A percentile compares a stretch with the other conserved stretches of the same genome.
These are phyloP conservation scores for Sanguinoderma infundibulare DNA, from an alignment of 1,284 basidiomycete species.

Conservation along the genomic window DNA sequence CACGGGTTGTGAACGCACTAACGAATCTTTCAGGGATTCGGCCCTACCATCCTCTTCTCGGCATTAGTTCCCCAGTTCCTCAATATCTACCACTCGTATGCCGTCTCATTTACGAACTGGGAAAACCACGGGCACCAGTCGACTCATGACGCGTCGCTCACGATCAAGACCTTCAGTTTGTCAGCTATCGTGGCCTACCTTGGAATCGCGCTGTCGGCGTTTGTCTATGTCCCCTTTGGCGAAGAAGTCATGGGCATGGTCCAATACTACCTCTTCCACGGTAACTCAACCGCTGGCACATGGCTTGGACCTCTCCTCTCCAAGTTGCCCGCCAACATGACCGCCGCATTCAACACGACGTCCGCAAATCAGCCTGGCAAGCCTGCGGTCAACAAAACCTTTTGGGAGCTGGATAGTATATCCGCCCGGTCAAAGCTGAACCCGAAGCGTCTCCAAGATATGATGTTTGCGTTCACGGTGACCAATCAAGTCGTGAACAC, in stretches of 20 bases:
- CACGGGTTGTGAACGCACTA: constrained; percentile 1
- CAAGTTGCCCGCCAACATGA: constrained; percentile 23
- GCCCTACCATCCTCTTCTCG: constrained; percentile 87
- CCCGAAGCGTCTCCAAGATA: constrained; percentile 78
- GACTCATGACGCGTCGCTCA: constrained; percentile 79
- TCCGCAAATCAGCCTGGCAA: constrained; percentile 5
- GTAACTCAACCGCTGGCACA: constrained; percentile 17
- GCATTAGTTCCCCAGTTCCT: constrained; percentile 85
- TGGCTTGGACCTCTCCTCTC: constrained; percentile 30
- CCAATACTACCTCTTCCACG: constrained; percentile 44
- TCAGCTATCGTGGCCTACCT: constrained; percentile 91
- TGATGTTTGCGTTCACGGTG: constrained; percentile 95
- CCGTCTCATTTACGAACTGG: constrained; percentile 80
- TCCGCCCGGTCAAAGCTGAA: constrained; percentile 63
- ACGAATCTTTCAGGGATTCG: constrained; percentile 57
- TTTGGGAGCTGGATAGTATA: constrained; percentile 58
- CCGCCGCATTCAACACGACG: constrained; percentile 22
- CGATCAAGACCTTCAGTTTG: constrained; percentile 91
- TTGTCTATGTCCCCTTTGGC: constrained; percentile 92
- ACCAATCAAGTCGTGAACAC: constrained; percentile 90
- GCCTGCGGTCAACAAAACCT: constrained; percentile 20
- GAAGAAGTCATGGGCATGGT: constrained; percentile 74
- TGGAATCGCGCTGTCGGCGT: constrained; percentile 83
- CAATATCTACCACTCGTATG: constrained; percentile 75
- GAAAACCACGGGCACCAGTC: constrained; percentile 90